Conservation (phyloP, 345 rosid genomes). For the Acer campestre region DNA sequence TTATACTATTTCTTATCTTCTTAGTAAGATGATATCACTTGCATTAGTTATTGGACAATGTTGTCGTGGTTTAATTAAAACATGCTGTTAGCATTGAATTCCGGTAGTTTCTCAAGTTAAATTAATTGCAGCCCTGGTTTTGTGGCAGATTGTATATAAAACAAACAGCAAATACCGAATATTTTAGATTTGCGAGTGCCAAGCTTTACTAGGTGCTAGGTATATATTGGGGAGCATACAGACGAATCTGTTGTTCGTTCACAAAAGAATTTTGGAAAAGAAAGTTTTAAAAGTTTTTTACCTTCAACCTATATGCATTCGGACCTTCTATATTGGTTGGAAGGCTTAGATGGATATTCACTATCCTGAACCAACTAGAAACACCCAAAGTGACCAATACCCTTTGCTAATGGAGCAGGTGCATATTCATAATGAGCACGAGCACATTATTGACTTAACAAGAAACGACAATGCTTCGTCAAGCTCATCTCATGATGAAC, state of each 20-base stretch:
- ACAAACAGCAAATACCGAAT: conserved; percentile 1
- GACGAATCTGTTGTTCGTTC: conserved; percentile 4
- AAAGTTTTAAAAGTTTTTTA: conserved; percentile 8
- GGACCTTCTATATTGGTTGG: conserved; percentile 24
- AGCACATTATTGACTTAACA: conserved; percentile 63
- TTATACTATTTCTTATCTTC: not conserved
- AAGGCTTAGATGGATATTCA: conserved; percentile 62
- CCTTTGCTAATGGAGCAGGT: conserved; percentile 70
- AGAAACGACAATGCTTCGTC: conserved; percentile 49
- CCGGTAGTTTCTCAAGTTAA: not conserved
- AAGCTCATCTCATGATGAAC: conserved; percentile 48
- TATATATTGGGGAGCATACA: not conserved
- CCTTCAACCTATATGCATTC: conserved; percentile 32
- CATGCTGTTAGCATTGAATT: not conserved
- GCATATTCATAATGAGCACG: conserved; percentile 34
- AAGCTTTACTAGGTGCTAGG: conserved; percentile 19
- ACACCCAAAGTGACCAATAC: conserved; percentile 42
- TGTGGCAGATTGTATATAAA: conserved; percentile 21
- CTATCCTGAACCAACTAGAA: conserved; percentile 41
- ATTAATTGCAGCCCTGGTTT: conserved; percentile 8
- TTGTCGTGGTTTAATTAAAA: not conserved
- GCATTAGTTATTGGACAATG: not conserved
- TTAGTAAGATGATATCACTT: not conserved
- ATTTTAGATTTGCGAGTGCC: conserved; percentile 9
- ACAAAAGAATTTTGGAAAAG: conserved; percentile 8